phyloP scores from a whole-genome alignment of 2,329 filamentous ascomycete species.

The Zarea fungicola region DNA sequence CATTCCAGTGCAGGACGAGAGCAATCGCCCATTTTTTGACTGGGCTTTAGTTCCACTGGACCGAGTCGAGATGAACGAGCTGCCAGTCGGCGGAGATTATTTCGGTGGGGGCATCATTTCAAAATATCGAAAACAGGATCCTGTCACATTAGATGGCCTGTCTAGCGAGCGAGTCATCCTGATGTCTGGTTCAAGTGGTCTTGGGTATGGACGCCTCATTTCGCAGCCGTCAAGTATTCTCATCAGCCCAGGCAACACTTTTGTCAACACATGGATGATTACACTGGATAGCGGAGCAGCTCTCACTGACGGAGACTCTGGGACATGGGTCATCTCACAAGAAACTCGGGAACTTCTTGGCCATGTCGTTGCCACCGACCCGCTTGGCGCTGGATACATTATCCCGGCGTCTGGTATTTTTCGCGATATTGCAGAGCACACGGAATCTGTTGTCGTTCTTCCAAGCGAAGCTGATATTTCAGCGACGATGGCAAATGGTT shows the following conservation, averaged over 20 bases:
- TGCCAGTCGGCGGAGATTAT: neutral
- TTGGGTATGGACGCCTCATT: neutral
- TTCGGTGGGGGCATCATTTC: neutral
- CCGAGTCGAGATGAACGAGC: neutral
- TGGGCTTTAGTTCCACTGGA: neutral
- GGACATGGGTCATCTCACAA: conserved; percentile 1
- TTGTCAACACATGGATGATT: neutral
- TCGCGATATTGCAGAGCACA: conserved; percentile 3
- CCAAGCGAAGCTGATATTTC: neutral
- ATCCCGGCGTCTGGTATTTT: neutral
- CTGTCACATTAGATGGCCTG: too few species aligned
- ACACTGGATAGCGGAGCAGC: neutral
- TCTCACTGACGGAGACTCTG: neutral
- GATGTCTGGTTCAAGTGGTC: neutral
- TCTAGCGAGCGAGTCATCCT: neutral
- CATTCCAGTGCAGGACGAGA: too few species aligned
- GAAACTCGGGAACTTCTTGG: neutral
- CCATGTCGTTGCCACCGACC: conserved; percentile 1
- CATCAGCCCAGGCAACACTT: neutral
- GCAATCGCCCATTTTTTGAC: neutral
- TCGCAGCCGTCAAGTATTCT: neutral
- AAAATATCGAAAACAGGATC: neutral
- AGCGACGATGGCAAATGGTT: too few species aligned
- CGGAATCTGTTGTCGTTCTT: neutral
- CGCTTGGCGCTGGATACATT: neutral